These are phyloP conservation scores for Nicotiana tomentosiformis DNA, from an alignment of 257 asterid genomes.

Conservation along the genomic window DNA sequence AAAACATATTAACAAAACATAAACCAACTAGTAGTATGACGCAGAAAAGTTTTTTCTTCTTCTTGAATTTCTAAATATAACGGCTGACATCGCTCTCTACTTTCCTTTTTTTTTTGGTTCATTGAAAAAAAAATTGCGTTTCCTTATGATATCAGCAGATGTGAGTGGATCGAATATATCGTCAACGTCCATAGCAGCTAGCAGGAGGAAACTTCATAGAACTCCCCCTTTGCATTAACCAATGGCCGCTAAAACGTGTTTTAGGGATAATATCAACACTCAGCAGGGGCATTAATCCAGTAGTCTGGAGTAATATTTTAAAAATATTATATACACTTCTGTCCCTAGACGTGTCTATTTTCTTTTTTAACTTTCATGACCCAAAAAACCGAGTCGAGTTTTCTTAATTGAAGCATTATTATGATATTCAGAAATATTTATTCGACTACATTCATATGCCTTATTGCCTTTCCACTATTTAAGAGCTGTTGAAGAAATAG, in stretches of 20 bases:
- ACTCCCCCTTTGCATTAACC: not conserved
- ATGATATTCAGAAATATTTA: no score
- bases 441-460: no score
- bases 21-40: not conserved
- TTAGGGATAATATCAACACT: not conserved
- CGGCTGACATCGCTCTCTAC: not conserved
- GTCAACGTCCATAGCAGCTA: constrained; percentile 1
- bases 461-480: no score
- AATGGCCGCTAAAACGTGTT: not conserved
- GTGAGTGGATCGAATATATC: not conserved
- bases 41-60: not conserved
- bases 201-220: not conserved
- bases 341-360: not conserved
- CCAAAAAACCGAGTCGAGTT: not conserved
- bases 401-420: not conserved
- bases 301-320: not conserved
- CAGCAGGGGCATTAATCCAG: not conserved
- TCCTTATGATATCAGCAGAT: not conserved
- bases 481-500: no score
- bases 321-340: not conserved
- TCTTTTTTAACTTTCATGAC: not conserved
- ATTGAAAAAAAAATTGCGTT: no score
- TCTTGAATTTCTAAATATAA: not conserved
- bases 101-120: not conserved
- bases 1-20: not conserved